phyloP scores from a whole-genome alignment of 257 asterid genomes.

The Prunella vulgaris region DNA sequence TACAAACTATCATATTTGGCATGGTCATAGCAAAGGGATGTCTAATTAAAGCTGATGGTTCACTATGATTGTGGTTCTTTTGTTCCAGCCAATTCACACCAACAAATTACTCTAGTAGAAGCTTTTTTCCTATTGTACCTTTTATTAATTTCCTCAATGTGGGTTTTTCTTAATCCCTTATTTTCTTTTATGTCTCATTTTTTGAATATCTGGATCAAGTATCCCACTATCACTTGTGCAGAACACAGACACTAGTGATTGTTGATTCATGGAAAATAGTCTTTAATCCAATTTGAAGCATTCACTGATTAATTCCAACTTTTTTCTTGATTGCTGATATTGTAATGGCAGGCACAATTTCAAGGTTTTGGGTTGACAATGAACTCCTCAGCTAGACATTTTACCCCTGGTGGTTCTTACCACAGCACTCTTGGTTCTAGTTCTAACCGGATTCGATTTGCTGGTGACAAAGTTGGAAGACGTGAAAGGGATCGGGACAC shows the following conservation, averaged over 20 bases:
- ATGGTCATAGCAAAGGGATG: too few relatives aligned
- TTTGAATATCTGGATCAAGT: not conserved
- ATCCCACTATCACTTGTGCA: constrained; percentile 6
- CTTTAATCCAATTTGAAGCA: constrained; percentile 9
- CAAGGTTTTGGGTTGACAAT: constrained; percentile 68
- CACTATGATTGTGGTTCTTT: too few relatives aligned
- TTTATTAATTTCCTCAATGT: not conserved
- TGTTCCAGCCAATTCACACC: not conserved
- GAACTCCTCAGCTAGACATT: constrained; percentile 60
- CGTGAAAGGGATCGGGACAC: constrained; percentile 76
- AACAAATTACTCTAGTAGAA: not conserved
- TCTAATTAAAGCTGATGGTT: too few relatives aligned
- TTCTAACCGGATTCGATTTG: constrained; percentile 48
- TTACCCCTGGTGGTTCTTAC: constrained; percentile 51
- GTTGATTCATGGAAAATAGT: constrained; percentile 2
- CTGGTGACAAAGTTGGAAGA: constrained; percentile 64
- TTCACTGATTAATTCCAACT: constrained; percentile 16
- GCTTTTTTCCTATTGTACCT: not conserved
- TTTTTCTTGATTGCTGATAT: constrained; percentile 21
- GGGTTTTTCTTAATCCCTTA: not conserved
- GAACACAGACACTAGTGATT: constrained; percentile 3
- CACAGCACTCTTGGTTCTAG: constrained; percentile 50
- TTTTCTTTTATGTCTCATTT: not conserved
- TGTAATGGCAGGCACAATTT: constrained; percentile 52
- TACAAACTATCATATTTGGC: too few relatives aligned